Conservation (phyloP, 495 filamentous ascomycete species). For the Penicillium canescens region DNA sequence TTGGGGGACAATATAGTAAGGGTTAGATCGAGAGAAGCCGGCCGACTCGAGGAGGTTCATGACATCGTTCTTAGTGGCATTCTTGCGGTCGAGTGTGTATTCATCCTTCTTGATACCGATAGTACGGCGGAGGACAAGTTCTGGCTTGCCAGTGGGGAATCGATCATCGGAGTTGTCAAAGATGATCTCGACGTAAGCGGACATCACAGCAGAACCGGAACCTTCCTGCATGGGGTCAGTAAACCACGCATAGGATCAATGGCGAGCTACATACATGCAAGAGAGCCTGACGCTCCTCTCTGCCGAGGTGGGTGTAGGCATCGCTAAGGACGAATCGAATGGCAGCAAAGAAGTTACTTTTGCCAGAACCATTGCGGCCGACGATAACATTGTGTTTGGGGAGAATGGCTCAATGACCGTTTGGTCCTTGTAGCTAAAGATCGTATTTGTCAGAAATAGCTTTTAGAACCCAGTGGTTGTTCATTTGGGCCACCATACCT, state of each 20-base stretch:
- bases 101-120: slow-evolving; percentile 99
- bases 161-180: slow-evolving; percentile 98
- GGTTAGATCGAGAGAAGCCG: slow-evolving; percentile 95
- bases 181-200: slow-evolving; percentile 96
- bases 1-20: slow-evolving; percentile 98
- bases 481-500: slow-evolving; percentile 59
- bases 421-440: slow-evolving; percentile 96
- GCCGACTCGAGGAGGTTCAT: slow-evolving; percentile 95
- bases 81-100: slow-evolving; percentile 94
- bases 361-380: slow-evolving; percentile 97
- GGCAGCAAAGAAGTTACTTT: slow-evolving; percentile 99
- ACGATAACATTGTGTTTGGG: slow-evolving; percentile 97
- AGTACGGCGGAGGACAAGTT: slow-evolving; percentile 86
- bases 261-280: slow-evolving; percentile 65
- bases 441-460: background rate
- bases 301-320: slow-evolving; percentile 93
- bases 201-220: slow-evolving; percentile 96
- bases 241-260: background rate
- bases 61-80: slow-evolving; percentile 91
- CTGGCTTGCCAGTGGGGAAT: slow-evolving; percentile 90
- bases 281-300: slow-evolving; percentile 93
- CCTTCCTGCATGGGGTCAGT: slow-evolving; percentile 65
- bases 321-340: slow-evolving; percentile 98
- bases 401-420: slow-evolving; percentile 98
- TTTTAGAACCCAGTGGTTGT: background rate